These are phyloP conservation scores for Phoenix dactylifera DNA, from an alignment of 176 grass and related monocot species.

Conservation along the genomic window DNA sequence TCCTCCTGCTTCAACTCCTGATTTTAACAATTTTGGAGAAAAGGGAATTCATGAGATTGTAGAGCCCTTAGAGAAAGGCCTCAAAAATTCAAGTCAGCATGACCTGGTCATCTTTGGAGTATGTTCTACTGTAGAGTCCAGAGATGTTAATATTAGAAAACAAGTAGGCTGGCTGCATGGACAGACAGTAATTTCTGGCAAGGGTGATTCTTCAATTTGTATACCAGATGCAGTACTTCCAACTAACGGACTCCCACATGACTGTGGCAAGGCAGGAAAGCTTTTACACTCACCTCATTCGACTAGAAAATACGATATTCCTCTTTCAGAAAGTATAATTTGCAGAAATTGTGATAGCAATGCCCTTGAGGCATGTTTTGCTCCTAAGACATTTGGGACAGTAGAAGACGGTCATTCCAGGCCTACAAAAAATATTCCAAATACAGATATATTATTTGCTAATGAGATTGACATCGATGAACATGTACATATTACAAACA, in stretches of 20 bases:
- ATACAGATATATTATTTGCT: not conserved
- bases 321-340: constrained; percentile 34
- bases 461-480: constrained; percentile 5
- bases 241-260: not conserved
- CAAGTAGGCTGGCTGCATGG: not conserved
- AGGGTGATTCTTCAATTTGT: constrained; percentile 2
- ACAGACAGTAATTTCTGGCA: not conserved
- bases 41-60: constrained; percentile 3
- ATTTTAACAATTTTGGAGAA: constrained; percentile 3
- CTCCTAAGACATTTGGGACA: constrained; percentile 15
- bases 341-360: constrained; percentile 18
- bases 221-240: constrained; percentile 5
- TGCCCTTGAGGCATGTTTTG: constrained; percentile 21
- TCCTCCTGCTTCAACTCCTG: not conserved
- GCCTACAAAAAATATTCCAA: not conserved
- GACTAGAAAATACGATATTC: constrained; percentile 11
- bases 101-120: constrained; percentile 11
- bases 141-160: constrained; percentile 1
- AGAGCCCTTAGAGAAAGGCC: not conserved
- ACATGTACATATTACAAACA: not conserved
- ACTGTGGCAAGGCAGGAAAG: constrained; percentile 3
- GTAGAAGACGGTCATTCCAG: not conserved
- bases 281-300: constrained; percentile 9
- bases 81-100: not conserved
- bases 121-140: not conserved